A percentile compares a stretch with the other conserved stretches of the same genome.
phyloP scores from a whole-genome alignment of 164 flowering plant genomes.

The Liquidambar formosana region DNA sequence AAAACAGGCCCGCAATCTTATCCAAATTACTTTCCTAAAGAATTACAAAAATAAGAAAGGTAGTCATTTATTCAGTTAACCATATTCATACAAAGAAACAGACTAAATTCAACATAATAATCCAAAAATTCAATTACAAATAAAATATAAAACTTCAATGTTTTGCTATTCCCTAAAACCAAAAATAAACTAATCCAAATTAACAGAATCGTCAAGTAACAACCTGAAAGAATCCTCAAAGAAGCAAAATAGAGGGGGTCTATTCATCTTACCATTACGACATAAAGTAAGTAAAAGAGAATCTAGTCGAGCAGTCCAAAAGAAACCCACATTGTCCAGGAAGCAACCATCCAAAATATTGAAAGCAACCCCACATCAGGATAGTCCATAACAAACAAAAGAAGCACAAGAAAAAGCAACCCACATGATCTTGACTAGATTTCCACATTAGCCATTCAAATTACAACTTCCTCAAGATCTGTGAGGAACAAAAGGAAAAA shows the following conservation, averaged over 20 bases:
- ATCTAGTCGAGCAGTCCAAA: constrained; percentile 20
- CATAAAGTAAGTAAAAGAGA: constrained; percentile 10
- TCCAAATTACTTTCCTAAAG: not conserved
- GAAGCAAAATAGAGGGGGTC: constrained; percentile 3
- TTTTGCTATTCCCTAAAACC: not conserved
- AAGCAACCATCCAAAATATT: constrained; percentile 29
- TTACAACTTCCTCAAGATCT: constrained; percentile 14
- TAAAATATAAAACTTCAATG: not conserved
- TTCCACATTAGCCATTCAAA: constrained; percentile 17
- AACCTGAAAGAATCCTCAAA: constrained; percentile 2
- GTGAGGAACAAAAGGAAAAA: constrained; percentile 7
- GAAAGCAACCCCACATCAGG: constrained; percentile 23
- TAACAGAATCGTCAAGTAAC: not conserved
- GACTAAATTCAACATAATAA: not conserved
- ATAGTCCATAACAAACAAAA: constrained; percentile 24
- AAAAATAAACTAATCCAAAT: not conserved
- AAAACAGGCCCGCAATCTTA: not conserved
- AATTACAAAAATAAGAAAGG: not conserved
- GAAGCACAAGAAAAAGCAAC: constrained; percentile 14
- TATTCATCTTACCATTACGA: constrained; percentile 1
- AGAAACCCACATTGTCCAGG: constrained; percentile 25
- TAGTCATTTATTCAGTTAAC: constrained; percentile 9
- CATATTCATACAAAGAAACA: not conserved
- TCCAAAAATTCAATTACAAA: not conserved
- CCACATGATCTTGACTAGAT: constrained; percentile 24